A percentile compares a stretch with the other conserved stretches of the same genome.
Evolutionary conservation across 176 grass and related monocot genomes (phyloP).

Genomic region (Oryza meridionalis): DNA sequence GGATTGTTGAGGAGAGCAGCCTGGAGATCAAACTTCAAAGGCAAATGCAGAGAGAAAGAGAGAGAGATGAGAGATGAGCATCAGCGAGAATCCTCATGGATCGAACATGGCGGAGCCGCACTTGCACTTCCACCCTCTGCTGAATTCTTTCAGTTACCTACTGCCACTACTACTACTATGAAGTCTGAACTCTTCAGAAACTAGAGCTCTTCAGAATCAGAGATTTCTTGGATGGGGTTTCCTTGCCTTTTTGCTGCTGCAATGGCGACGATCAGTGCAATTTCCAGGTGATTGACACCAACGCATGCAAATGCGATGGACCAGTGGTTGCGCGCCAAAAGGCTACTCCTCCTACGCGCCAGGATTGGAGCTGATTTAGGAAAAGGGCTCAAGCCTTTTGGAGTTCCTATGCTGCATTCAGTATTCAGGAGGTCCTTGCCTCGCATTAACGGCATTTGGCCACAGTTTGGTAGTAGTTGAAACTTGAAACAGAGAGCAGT

Average conservation of each 20-base stretch:
- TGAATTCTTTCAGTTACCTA: too few species aligned
- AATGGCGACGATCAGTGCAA: background rate
- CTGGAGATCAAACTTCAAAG: too few species aligned
- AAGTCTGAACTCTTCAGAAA: background rate
- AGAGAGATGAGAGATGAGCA: too few species aligned
- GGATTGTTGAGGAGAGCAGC: too few species aligned
- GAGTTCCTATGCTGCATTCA: conserved; percentile 13
- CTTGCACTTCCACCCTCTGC: conserved; percentile 58
- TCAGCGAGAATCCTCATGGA: conserved; percentile 24
- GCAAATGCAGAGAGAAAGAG: too few species aligned
- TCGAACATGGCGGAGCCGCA: conserved; percentile 65
- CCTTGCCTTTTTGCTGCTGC: background rate
- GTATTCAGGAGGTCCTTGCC: background rate
- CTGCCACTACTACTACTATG: background rate
- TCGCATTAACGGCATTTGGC: conserved; percentile 8
- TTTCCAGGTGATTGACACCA: conserved; percentile 10
- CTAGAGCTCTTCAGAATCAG: background rate
- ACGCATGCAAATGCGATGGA: background rate
- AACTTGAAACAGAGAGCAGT: background rate
- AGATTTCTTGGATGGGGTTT: background rate
- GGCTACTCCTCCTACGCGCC: conserved; percentile 6
- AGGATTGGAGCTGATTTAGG: conserved; percentile 27
- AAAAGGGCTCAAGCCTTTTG: conserved; percentile 27
- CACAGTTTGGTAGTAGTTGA: background rate
- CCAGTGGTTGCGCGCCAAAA: conserved; percentile 23